Percentiles rank a stretch among this genome's conserved stretches.
Conservation (phyloP, 2,329 filamentous ascomycete species). For the Pestalotiopsis sp. region DNA sequence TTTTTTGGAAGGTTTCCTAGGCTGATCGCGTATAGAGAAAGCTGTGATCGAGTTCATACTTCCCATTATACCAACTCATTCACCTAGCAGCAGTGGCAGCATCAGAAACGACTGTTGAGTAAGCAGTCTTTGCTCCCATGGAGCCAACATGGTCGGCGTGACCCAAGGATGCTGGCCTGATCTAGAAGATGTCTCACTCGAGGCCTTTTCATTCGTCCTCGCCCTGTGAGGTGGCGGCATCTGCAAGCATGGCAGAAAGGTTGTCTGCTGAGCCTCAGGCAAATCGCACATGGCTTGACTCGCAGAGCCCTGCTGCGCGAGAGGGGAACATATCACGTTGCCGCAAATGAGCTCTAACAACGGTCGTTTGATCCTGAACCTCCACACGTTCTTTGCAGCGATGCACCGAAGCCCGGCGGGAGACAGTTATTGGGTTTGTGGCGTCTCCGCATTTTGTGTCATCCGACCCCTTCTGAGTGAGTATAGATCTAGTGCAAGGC, state of each 20-base stretch:
- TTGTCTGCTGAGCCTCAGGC: background rate
- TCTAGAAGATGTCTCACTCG: conserved; percentile 2
- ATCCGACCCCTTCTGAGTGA: background rate
- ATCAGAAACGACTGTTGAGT: no score
- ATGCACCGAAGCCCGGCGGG: background rate
- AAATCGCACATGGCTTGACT: background rate
- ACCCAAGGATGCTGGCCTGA: background rate
- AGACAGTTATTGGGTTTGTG: background rate
- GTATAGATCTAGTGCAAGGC: background rate
- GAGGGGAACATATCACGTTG: background rate
- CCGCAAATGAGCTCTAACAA: background rate
- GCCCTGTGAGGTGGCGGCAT: background rate
- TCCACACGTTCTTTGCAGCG: background rate
- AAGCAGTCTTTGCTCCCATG: no score
- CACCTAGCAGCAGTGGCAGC: no score
- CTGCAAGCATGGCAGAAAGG: background rate
- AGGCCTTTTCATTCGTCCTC: background rate
- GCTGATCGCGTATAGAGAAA: no score
- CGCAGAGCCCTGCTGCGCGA: background rate
- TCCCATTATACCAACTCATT: no score
- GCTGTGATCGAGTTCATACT: no score
- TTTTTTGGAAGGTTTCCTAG: no score
- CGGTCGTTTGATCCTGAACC: background rate
- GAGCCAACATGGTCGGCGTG: background rate
- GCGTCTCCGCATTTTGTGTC: background rate